Conservation (phyloP, 257 asterid species). For the Leptodermis oblonga region DNA sequence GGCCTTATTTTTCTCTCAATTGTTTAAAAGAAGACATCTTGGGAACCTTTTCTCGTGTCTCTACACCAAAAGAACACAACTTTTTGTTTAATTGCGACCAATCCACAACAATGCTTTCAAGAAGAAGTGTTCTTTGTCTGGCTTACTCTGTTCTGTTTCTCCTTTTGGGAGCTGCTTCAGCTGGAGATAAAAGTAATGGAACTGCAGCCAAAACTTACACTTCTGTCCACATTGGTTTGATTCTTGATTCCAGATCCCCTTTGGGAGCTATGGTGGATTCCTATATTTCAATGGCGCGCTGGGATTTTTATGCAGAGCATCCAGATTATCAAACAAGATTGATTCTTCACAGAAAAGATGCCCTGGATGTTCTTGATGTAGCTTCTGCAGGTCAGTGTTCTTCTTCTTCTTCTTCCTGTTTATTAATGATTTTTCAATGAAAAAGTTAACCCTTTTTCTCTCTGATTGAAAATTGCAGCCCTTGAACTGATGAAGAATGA, state of each 20-base stretch:
- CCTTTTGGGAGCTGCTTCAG: constrained; percentile 1
- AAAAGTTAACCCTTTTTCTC: neutral
- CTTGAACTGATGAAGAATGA: constrained; percentile 45
- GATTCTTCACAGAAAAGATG: constrained; percentile 30
- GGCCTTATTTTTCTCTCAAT: neutral
- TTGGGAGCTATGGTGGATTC: constrained; percentile 42
- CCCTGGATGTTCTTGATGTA: constrained; percentile 28
- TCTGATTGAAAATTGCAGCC: constrained; percentile 31
- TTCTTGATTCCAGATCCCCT: constrained; percentile 42
- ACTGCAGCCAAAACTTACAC: neutral
- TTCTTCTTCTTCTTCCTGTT: neutral
- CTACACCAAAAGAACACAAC: neutral
- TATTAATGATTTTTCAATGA: neutral
- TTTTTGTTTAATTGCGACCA: neutral
- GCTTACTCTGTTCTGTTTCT: neutral
- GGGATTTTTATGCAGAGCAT: constrained; percentile 39
- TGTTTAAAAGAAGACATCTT: neutral
- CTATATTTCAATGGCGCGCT: constrained; percentile 48
- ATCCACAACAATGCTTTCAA: constrained; percentile 9
- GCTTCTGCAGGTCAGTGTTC: constrained; percentile 37
- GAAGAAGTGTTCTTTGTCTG: neutral
- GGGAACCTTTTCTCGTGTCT: neutral
- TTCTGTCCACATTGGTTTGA: constrained; percentile 35
- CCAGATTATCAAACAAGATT: constrained; percentile 37
- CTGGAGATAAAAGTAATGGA: neutral